phyloP scores from a whole-genome alignment of 129 eudicot species.

The Flaveria trinervia region DNA sequence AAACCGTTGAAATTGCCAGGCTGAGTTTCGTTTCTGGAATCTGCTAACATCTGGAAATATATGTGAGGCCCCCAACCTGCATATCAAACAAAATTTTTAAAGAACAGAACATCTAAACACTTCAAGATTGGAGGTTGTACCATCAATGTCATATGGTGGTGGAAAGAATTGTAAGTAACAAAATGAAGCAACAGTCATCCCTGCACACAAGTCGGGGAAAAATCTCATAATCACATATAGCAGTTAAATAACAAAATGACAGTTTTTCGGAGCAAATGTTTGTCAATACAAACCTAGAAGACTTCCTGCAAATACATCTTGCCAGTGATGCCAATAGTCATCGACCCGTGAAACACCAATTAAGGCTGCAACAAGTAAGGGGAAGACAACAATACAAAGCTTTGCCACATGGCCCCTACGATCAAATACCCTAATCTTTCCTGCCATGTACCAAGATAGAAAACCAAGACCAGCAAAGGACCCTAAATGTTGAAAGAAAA shows the following conservation, averaged over 20 bases:
- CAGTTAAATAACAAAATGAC: neutral
- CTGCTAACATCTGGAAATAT: constrained; percentile 69
- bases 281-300: constrained; percentile 53
- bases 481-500: constrained; percentile 45
- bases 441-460: constrained; percentile 76
- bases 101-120: neutral
- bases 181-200: constrained; percentile 60
- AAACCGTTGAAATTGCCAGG: constrained; percentile 36
- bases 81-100: neutral
- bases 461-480: constrained; percentile 92
- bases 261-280: neutral
- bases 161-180: constrained; percentile 86
- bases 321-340: constrained; percentile 98
- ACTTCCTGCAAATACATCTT: constrained; percentile 88
- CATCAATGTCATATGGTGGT: constrained; percentile 62
- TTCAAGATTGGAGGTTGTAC: constrained; percentile 35
- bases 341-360: constrained; percentile 86
- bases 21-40: constrained; percentile 46
- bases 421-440: constrained; percentile 79
- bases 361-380: constrained; percentile 78
- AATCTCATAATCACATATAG: constrained; percentile 5
- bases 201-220: constrained; percentile 35
- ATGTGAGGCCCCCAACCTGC: constrained; percentile 82
- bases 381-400: constrained; percentile 64
- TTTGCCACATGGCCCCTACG: constrained; percentile 83